A percentile compares a stretch with the other conserved stretches of the same genome.
Conservation (phyloP, 75 land plant genomes). For the Pinus tabuliformis region DNA sequence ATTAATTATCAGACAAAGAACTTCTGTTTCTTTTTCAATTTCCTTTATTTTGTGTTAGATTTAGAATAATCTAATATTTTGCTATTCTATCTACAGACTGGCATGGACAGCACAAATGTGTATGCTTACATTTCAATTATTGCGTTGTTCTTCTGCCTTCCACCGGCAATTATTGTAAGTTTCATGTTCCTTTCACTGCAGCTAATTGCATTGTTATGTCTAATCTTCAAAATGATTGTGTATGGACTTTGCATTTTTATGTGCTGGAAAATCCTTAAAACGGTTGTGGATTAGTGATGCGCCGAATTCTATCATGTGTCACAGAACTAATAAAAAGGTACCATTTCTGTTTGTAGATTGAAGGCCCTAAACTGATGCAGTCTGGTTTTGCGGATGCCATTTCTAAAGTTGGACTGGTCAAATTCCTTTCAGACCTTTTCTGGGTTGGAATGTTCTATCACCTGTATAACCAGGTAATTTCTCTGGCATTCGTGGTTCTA, state of each 20-base stretch:
- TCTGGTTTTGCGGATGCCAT: slow-evolving; percentile 36
- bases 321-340: neutral
- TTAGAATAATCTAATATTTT: neutral
- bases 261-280: neutral
- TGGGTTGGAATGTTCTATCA: slow-evolving; percentile 66
- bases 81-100: slow-evolving; percentile 49
- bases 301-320: neutral
- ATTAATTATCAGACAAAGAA: too few relatives aligned
- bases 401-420: slow-evolving; percentile 38
- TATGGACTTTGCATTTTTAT: neutral
- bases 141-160: slow-evolving; percentile 81
- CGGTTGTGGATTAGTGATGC: neutral
- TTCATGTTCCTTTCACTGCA: slow-evolving; percentile 4
- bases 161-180: slow-evolving; percentile 90
- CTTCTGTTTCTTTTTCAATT: neutral
- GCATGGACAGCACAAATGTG: slow-evolving; percentile 96
- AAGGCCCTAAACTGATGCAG: slow-evolving; percentile 38
- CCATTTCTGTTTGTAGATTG: slow-evolving; percentile 40
- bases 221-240: neutral
- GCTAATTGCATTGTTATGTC: neutral
- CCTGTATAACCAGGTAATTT: slow-evolving; percentile 45
- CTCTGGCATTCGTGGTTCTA: neutral
- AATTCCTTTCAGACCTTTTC: slow-evolving; percentile 45
- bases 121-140: slow-evolving; percentile 96
- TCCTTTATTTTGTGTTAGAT: neutral